Evolutionary conservation across 179 eudicot genomes (phyloP).

Genomic region (Silene noctiflora): DNA sequence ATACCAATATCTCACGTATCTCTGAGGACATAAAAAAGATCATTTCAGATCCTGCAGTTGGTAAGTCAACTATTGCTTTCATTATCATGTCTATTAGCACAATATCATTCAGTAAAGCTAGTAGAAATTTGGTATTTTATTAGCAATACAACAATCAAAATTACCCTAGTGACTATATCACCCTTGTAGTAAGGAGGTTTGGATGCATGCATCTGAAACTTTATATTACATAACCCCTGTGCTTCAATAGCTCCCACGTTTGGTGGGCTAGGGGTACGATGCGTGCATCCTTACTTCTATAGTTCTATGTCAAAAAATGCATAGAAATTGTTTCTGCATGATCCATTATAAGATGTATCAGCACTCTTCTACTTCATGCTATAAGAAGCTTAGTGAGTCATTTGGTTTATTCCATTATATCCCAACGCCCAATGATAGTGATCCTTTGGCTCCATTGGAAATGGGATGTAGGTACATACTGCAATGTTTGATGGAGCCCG

Average conservation of each 20-base stretch:
- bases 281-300: too few species aligned
- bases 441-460: too few species aligned
- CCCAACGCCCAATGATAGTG: too few species aligned
- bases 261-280: too few species aligned
- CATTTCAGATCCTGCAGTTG: constrained; percentile 47
- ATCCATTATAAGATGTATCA: too few species aligned
- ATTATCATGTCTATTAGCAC: not conserved
- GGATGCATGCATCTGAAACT: not conserved
- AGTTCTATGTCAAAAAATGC: too few species aligned
- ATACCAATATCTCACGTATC: constrained; percentile 24
- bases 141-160: not conserved
- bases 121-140: not conserved
- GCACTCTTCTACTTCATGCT: too few species aligned
- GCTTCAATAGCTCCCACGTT: not conserved
- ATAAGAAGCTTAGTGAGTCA: not conserved
- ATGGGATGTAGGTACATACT: not conserved
- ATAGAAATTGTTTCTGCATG: too few species aligned
- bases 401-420: too few species aligned
- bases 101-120: not conserved
- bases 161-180: not conserved
- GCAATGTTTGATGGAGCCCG: not conserved
- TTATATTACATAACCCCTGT: not conserved
- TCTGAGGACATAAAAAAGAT: constrained; percentile 36
- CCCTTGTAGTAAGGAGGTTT: not conserved
- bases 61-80: constrained; percentile 41